Evolutionary conservation across 768 basidiomycete species (phyloP).

Genomic region (Xanthoconium stramineum): DNA sequence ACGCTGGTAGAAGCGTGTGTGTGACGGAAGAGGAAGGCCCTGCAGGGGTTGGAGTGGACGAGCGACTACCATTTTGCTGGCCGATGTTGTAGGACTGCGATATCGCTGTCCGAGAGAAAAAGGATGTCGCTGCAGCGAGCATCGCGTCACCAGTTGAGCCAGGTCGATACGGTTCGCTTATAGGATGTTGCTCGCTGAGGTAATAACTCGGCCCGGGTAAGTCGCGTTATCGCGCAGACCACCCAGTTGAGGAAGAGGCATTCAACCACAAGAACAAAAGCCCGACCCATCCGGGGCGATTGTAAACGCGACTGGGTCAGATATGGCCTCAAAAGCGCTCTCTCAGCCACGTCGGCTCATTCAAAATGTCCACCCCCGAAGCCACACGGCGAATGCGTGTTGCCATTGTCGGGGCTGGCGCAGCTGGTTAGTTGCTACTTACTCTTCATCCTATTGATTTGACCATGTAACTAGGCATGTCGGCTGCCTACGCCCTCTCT

Average conservation of each 20-base stretch:
- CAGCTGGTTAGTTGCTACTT: neutral
- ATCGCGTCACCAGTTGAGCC: conserved; percentile 33
- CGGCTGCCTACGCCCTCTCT: neutral
- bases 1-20: conserved; percentile 39
- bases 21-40: conserved; percentile 30
- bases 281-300: neutral
- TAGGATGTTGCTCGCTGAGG: neutral
- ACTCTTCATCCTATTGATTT: neutral
- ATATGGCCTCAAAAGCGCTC: neutral
- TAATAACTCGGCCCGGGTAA: conserved; percentile 5
- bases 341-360: neutral
- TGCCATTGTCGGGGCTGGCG: neutral
- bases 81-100: conserved; percentile 77
- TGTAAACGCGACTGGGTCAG: neutral
- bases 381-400: neutral
- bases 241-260: no score
- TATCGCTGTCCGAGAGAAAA: conserved; percentile 78
- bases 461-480: neutral
- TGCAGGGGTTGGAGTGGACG: conserved; percentile 36
- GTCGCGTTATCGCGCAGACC: no score
- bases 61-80: conserved; percentile 32
- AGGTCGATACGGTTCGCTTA: neutral
- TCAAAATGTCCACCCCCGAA: neutral
- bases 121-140: conserved; percentile 80
- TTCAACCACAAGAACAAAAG: neutral